Evolutionary conservation across 148 eudicot genomes (phyloP), one percentile per base, ranked within the genome.

Genomic region (Rhododendron simsii): DNA sequence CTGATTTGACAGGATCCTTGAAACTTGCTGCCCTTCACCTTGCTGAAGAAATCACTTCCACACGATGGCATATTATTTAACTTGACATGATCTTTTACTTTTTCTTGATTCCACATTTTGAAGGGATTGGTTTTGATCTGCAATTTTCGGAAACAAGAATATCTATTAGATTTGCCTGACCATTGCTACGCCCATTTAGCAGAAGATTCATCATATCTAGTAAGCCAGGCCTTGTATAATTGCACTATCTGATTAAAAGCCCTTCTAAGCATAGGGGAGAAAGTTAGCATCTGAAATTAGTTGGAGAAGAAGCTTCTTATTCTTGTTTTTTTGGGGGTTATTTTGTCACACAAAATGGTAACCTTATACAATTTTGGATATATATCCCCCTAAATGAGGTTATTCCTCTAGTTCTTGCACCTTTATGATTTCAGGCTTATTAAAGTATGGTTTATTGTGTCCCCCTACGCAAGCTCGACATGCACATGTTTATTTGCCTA

Each of bases 291-390:
- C 41, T 20, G 53, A 80, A 80, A 80, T 80, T 80, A 50, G 30
- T 55, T 51, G 63, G 82, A 80, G 23, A 80, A 80, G 63, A 80
- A 80, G 63, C 82, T 41, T 80, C 82, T 48, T 80, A 23, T 26
- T 48, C 37, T 47, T 79, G 9, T 23, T 75, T 37, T 37, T 75
- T 33, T 16, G 2, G 65, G 65, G 65, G 65, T 75, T 74, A 74
- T 74, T 74, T 76, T 21, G 14, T 78, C 11, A 44, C 81, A 44
- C 26, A 23, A 11, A 59, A 21, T 16, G 15, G 81, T 78, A 48
- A 9, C 57, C 35, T n/a, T n/a, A 1, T 47, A 45, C 61, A 26
- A 3, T 50, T 50, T n/a, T 30, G 55, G 30, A 80, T 15, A 8
- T 26, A 16, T 26, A 50, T 48, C 59, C 28, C 39, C 39, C 51